Base-by-base conservation (phyloP, 148 eudicot species). In the Rhododendron molle region DNA sequence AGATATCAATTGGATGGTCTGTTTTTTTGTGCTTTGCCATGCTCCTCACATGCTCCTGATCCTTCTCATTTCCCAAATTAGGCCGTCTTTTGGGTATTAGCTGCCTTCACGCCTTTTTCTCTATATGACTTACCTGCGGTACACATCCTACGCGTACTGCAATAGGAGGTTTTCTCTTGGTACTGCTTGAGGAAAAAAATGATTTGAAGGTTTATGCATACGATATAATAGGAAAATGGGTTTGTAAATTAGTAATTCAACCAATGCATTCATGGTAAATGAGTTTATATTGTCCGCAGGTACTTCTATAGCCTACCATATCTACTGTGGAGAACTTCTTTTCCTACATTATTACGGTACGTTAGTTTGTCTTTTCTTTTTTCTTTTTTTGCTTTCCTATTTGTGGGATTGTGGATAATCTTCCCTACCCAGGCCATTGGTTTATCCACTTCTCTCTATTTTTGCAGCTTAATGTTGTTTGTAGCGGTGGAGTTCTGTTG, bases 221-320 rank as follows among this genome's bases (percentile, higher is more conserved):
- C 23, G 10, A 26, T 67, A n/a, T 23, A 7, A 3, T 67, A 7
- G 32, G 72, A 67, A 67, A 67, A 67, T 67, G 32, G 72, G 67
- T 60, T 7, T 3, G 11, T 5, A 21, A 21, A 60, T 21, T 21
- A 60, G 71, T 34, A 32, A 28, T 80, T 32, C 58, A 28, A 44
- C 38, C 56, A 84, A 58, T 40, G 30, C 21, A 67, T 13, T 11
- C 50, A 20, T 18, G 21, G 13, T 73, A 9, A 13, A 4, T 9
- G 46, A 54, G 12, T 0, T 76, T 40, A 20, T 21, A n/a, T 49
- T 76, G 0, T 83, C 11, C 87, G 81, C 93, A 95, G 99, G 99
- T 96, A 96, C 86, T 96, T 95, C 91, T 96, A 91, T 84, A 91
- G 95, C 90, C 73, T 96, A 82, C 99, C 99, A 2, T 96, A 92